A percentile compares a stretch with the other conserved stretches of the same genome.
Evolutionary conservation across 2,329 filamentous ascomycete species (phyloP).

Genomic region (Colletotrichum echinochloae): DNA sequence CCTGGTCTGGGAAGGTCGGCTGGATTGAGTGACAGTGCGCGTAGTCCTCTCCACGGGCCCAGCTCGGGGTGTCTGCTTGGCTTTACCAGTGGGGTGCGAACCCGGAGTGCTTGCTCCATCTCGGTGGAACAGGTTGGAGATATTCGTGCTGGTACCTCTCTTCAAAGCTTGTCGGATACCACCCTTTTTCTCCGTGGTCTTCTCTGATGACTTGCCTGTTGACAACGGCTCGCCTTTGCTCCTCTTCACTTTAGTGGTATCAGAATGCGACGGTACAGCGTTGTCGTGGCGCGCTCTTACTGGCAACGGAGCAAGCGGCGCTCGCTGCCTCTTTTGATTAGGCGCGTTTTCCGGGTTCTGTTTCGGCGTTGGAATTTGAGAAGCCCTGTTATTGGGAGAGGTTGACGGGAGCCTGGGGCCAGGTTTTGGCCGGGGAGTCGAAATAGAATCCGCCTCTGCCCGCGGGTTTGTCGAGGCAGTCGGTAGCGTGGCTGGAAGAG

Average conservation of each 20-base stretch:
- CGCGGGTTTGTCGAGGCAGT: not conserved
- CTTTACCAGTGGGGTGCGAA: conserved; percentile 36
- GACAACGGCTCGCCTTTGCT: conserved; percentile 44
- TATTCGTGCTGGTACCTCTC: conserved; percentile 59
- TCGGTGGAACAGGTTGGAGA: conserved; percentile 63
- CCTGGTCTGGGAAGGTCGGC: conserved; percentile 25
- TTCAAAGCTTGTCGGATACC: conserved; percentile 65
- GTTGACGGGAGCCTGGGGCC: conserved; percentile 21
- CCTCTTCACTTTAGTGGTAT: conserved; percentile 48
- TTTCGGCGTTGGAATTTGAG: conserved; percentile 43
- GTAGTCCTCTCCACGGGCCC: conserved; percentile 15
- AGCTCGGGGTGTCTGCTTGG: conserved; percentile 44
- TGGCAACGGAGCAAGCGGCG: conserved; percentile 48
- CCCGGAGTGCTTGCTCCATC: conserved; percentile 50
- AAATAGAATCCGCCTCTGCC: conserved; percentile 2
- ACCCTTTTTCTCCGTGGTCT: conserved; percentile 56
- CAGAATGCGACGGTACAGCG: conserved; percentile 42
- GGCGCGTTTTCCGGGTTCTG: conserved; percentile 51
- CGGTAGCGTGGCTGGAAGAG: conserved; percentile 39
- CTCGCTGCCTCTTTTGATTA: conserved; percentile 61
- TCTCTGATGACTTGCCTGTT: conserved; percentile 42
- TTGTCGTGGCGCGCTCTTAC: conserved; percentile 40
- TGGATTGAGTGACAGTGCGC: conserved; percentile 14
- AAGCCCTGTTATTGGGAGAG: conserved; percentile 29
- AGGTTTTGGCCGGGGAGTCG: conserved; percentile 22